Conservation (phyloP, 148 eudicot species). For the Heliamphora exappendiculata region DNA sequence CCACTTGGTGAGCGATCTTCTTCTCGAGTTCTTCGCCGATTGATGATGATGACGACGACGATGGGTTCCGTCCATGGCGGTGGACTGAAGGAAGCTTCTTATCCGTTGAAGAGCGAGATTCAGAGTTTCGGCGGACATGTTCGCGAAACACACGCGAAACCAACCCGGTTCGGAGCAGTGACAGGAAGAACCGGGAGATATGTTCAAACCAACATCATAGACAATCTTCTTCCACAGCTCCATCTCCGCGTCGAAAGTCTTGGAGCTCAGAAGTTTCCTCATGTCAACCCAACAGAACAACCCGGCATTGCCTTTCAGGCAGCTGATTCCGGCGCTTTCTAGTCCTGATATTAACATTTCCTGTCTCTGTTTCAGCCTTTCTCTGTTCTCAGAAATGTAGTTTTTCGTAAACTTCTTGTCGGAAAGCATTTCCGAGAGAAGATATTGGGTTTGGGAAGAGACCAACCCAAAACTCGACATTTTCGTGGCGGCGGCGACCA, state of each 20-base stretch:
- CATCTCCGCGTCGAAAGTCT: conserved; percentile 56
- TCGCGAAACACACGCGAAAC: conserved; percentile 74
- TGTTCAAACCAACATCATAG: conserved; percentile 48
- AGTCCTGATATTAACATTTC: conserved; percentile 41
- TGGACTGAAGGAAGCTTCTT: conserved; percentile 31
- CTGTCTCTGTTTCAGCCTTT: conserved; percentile 35
- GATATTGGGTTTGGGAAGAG: conserved; percentile 74
- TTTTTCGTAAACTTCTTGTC: conserved; percentile 39
- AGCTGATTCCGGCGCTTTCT: conserved; percentile 37
- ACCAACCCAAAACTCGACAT: conserved; percentile 80
- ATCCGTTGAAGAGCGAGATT: conserved; percentile 50
- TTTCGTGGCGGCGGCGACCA: conserved; percentile 65
- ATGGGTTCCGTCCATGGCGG: too few relatives aligned
- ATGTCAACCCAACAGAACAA: conserved; percentile 73
- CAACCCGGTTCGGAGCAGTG: conserved; percentile 81
- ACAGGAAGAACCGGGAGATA: conserved; percentile 76
- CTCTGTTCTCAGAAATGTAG: conserved; percentile 38
- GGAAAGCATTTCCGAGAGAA: conserved; percentile 52
- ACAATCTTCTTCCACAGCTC: conserved; percentile 71
- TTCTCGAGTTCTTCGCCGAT: conserved; percentile 27
- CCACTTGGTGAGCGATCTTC: conserved; percentile 59
- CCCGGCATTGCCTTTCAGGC: conserved; percentile 57
- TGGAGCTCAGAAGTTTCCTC: conserved; percentile 41
- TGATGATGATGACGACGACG: conserved; percentile 14
- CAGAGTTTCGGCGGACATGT: conserved; percentile 50